A percentile compares a stretch with the other conserved stretches of the same genome.
These are phyloP conservation scores for Rhododendron vialii DNA, from an alignment of 148 eudicot species.

Conservation along the genomic window DNA sequence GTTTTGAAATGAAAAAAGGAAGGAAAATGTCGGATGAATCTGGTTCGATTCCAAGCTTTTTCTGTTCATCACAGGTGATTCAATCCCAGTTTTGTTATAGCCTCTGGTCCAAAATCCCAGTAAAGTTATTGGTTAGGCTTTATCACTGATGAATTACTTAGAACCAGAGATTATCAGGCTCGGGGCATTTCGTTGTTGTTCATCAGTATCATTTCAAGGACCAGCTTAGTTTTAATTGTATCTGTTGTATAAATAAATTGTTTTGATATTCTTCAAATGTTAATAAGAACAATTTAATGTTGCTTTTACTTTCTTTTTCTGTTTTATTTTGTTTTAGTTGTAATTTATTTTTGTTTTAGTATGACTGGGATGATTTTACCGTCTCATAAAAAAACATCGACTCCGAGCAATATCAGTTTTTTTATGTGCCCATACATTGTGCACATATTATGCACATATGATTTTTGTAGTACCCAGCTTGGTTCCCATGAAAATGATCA, in stretches of 20 bases:
- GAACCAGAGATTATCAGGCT: background rate
- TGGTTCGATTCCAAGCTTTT: background rate
- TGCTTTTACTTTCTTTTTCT: too few species aligned
- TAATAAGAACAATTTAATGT: too few species aligned
- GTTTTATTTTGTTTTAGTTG: too few species aligned
- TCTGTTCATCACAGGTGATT: background rate
- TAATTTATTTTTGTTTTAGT: too few species aligned
- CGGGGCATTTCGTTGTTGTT: constrained; percentile 1
- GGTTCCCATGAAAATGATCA: too few species aligned
- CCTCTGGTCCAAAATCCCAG: background rate
- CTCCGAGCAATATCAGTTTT: too few species aligned
- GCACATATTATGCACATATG: too few species aligned
- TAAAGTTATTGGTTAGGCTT: background rate
- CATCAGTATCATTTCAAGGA: background rate
- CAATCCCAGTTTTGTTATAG: background rate
- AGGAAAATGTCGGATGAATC: constrained; percentile 26
- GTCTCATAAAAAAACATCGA: too few species aligned
- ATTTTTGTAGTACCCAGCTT: too few species aligned
- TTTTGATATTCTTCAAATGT: too few species aligned
- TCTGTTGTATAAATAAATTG: background rate
- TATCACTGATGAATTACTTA: background rate
- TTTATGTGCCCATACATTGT: too few species aligned
- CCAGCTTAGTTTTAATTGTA: background rate
- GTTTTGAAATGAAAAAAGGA: constrained; percentile 48
- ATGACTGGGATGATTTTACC: too few species aligned